Evolutionary conservation across 495 filamentous ascomycete genomes (phyloP).

Genomic region (Podospora conica): DNA sequence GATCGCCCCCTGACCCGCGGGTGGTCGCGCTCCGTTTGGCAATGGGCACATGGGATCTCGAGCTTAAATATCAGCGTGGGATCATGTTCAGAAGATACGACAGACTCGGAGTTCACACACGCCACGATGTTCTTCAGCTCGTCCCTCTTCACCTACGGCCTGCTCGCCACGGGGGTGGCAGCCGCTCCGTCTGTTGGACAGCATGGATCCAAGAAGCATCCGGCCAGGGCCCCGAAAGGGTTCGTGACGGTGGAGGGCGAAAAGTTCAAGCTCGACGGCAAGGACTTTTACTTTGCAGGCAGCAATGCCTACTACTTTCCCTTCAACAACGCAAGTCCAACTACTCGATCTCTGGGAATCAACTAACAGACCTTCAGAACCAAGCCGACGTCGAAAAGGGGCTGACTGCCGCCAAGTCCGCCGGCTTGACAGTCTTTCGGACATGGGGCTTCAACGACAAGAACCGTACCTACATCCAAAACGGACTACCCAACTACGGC

Average conservation of each 20-base stretch:
- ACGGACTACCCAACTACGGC: constrained; percentile 39
- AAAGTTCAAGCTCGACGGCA: constrained; percentile 58
- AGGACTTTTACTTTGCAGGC: constrained; percentile 61
- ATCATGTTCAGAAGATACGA: background rate
- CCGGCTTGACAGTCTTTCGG: constrained; percentile 59
- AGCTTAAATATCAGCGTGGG: background rate
- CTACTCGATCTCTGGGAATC: no score
- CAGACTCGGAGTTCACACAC: background rate
- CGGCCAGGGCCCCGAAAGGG: constrained; percentile 21
- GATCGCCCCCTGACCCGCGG: constrained; percentile 9
- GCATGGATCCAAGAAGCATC: background rate
- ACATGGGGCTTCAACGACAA: constrained; percentile 59
- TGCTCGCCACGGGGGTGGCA: constrained; percentile 3
- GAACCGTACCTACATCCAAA: constrained; percentile 45
- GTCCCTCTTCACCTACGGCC: constrained; percentile 6
- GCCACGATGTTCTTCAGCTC: constrained; percentile 5
- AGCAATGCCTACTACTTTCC: constrained; percentile 69
- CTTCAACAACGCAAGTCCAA: constrained; percentile 41
- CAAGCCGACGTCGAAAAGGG: constrained; percentile 57
- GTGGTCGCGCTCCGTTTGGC: constrained; percentile 8
- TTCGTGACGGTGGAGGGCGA: constrained; percentile 48
- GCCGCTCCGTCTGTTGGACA: constrained; percentile 2
- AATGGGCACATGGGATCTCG: background rate
- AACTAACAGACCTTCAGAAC: constrained; percentile 26
- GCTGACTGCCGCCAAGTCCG: constrained; percentile 44